Evolutionary conservation across 805 yeast species (phyloP), one percentile per base, ranked within the genome.

Genomic region (Zygoascus ofunaensis): DNA sequence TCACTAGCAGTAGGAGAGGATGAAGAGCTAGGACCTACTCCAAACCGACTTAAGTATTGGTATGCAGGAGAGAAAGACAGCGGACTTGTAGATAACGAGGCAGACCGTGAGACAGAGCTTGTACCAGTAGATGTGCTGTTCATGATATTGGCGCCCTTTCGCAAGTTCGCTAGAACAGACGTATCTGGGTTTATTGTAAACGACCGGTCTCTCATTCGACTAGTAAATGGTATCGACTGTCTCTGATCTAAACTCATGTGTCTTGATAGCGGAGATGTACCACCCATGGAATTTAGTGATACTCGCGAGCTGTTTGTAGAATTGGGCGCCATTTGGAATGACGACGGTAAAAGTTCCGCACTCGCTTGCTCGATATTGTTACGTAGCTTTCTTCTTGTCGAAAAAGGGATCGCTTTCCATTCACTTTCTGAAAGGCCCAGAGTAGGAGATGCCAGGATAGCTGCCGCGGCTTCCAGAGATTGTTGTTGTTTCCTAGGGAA

Each of bases 321-420:
- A 2, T 37, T 5, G 4, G 30, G 32, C 12, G 23, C n/a, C 12
- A 26, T 8, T 8, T 26, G 7, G 30, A 26, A 26, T 7, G 7
- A 8, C 15, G 14, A 24, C 5, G 3, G 22, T 5, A 3, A 15
- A 4, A 38, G 15, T 15, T n/a, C 39, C 30, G 24, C 19, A 17
- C 35, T 37, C 4, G 33, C 34, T 5, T 22, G 30, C 34, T 50
- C 49, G 20, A 50, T 33, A 3, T 48, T 49, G 18, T 24, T 41
- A 35, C 44, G 47, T 21, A 53, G 47, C 37, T 52, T 53, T 5
- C 48, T 42, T 10, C 57, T 47, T 12, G 54, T 46, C 26, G 47
- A 44, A 37, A 53, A 53, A 18, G 57, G 57, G 20, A 53, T 43
- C 17, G 45, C 39, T 34, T 43, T 49, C 55, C 55, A 53, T 17